Evolutionary conservation across 2,329 filamentous ascomycete species (phyloP).

Genomic region (Beauveria scarabaeidicola): DNA sequence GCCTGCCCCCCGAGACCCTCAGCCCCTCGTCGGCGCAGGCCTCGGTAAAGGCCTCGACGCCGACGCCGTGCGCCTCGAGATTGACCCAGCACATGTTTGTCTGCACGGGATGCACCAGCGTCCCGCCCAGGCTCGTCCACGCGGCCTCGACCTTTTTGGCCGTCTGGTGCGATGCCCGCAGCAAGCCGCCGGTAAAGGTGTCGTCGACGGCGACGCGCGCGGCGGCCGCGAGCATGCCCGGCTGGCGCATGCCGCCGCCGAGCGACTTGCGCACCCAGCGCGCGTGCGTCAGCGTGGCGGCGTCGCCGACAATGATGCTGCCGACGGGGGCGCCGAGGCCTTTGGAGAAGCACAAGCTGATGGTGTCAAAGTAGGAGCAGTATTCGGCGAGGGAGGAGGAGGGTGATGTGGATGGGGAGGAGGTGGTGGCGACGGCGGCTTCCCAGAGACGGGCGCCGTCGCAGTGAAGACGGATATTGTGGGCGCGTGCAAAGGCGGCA

Average conservation of each 20-base stretch:
- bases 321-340: conserved; percentile 75
- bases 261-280: conserved; percentile 56
- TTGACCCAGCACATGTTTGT: conserved; percentile 94
- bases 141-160: conserved; percentile 58
- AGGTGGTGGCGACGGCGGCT: conserved; percentile 60
- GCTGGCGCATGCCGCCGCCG: conserved; percentile 65
- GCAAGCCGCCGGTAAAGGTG: conserved; percentile 45
- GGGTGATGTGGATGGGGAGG: no score
- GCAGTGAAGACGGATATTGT: conserved; percentile 62
- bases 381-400: conserved; percentile 47
- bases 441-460: conserved; percentile 81
- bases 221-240: conserved; percentile 63
- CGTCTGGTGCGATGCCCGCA: conserved; percentile 51
- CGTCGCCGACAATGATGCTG: conserved; percentile 56
- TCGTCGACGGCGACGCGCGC: conserved; percentile 58
- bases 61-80: conserved; percentile 49
- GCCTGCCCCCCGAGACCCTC: conserved; percentile 29
- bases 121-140: conserved; percentile 64
- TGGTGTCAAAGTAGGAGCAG: conserved; percentile 60
- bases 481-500: conserved; percentile 54
- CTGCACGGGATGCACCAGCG: conserved; percentile 59
- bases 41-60: conserved; percentile 27
- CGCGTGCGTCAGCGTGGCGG: conserved; percentile 28
- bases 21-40: conserved; percentile 35
- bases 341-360: conserved; percentile 75